Percentiles rank a stretch among this genome's conserved stretches.
Conservation (phyloP, 2,329 filamentous ascomycete species). For the Leptodontidium sp. region DNA sequence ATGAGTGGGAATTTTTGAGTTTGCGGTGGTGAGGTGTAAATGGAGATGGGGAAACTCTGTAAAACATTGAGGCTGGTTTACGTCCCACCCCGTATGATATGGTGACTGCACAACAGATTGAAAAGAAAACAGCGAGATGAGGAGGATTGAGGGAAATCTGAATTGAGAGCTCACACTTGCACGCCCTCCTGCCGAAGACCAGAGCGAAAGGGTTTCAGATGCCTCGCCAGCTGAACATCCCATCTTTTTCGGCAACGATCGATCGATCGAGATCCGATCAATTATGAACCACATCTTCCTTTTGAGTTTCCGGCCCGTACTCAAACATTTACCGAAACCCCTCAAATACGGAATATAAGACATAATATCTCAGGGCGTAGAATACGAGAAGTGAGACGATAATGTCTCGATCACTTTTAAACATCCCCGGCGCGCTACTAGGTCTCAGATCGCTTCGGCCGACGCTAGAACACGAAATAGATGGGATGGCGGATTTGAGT, state of each 20-base stretch:
- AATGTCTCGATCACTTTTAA: not conserved
- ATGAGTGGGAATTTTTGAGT: too few species aligned
- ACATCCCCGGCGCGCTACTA: constrained; percentile 6
- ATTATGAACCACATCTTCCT: too few species aligned
- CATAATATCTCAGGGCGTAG: not conserved
- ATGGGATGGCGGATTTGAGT: not conserved
- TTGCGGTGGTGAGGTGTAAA: too few species aligned
- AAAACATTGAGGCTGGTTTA: too few species aligned
- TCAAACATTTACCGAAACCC: not conserved
- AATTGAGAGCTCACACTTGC: not conserved
- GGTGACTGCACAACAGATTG: too few species aligned
- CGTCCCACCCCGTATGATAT: too few species aligned
- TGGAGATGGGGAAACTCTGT: too few species aligned
- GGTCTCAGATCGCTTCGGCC: not conserved
- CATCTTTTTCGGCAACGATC: not conserved
- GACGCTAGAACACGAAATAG: constrained; percentile 5
- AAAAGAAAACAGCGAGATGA: too few species aligned
- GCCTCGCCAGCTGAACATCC: not conserved
- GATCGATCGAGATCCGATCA: constrained; percentile 2
- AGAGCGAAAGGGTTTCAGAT: not conserved
- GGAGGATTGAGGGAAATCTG: not conserved
- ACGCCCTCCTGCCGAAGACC: not conserved
- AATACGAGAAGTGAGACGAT: too few species aligned
- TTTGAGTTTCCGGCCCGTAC: not conserved
- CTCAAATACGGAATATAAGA: not conserved